A percentile compares a stretch with the other conserved stretches of the same genome.
Evolutionary conservation across 1,284 basidiomycete genomes (phyloP).

Genomic region (Trichosporon sp.): DNA sequence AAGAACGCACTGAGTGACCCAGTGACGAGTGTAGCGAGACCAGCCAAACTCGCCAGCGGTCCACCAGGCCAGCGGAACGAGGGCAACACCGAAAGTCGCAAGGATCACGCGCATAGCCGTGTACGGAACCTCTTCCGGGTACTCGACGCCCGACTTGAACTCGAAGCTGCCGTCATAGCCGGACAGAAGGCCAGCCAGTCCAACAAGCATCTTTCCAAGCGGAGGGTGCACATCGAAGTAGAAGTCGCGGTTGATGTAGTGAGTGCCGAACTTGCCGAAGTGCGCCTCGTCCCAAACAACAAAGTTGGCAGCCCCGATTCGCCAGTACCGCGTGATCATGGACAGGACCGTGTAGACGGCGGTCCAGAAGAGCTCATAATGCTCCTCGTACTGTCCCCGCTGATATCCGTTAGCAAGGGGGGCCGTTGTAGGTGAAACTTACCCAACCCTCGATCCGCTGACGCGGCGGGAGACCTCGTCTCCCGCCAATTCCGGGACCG

Average conservation of each 20-base stretch:
- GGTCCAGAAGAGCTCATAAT: conserved; percentile 78
- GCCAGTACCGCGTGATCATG: conserved; percentile 91
- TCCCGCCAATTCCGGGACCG: conserved; percentile 49
- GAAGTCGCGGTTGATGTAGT: conserved; percentile 70
- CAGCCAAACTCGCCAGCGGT: conserved; percentile 94
- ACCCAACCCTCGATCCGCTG: conserved; percentile 50
- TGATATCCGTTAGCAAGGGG: conserved; percentile 42
- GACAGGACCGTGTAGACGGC: conserved; percentile 87
- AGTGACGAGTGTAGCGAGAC: conserved; percentile 83
- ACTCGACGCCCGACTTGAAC: conserved; percentile 87
- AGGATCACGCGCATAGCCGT: conserved; percentile 94
- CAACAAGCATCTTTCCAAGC: conserved; percentile 97
- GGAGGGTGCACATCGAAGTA: conserved; percentile 83
- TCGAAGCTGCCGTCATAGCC: conserved; percentile 93
- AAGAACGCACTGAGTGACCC: conserved; percentile 91
- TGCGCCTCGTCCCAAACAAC: conserved; percentile 99
- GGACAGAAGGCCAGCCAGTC: conserved; percentile 82
- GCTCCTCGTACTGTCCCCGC: conserved; percentile 78
- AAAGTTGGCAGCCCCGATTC: conserved; percentile 80
- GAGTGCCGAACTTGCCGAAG: conserved; percentile 94
- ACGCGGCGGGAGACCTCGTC: conserved; percentile 48
- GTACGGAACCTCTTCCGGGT: conserved; percentile 84
- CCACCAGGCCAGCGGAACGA: conserved; percentile 96
- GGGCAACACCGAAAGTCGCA: conserved; percentile 88
- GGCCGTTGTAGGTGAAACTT: conserved; percentile 27